Evolutionary conservation across 129 eudicot species (phyloP), one percentile per base, ranked within the genome.

Genomic region (Kitagawia praeruptora): DNA sequence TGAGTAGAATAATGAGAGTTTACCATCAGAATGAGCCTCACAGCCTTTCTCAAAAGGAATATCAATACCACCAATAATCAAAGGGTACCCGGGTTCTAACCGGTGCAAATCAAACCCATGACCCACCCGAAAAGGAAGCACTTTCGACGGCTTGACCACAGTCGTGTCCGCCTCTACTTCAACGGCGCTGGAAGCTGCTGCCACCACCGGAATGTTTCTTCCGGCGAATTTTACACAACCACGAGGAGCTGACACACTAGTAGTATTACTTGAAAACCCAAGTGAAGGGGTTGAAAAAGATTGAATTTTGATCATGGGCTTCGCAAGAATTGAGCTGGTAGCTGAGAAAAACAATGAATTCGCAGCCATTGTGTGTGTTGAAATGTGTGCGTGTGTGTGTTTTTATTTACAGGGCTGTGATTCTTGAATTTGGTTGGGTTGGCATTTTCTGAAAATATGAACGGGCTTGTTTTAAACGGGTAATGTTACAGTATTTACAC

Each of bases 1-100:
- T 1, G n/a, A 34, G 37, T 34, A 34, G 37, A 34, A 34, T 34
- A 34, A 51, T 16, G 8, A 51, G 12, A 61, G 18, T 72, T 72
- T 89, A 94, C 98, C 98, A 81, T 94, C 98, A 78, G 98, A 94
- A 84, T 94, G 98, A 90, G 98, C 98, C 78, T 96, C 99, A 82
- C 99, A 96, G 28, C 99, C 99, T 79, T 90, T 85, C 25, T 92
- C 98, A 74, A 89, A 93, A 74, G 99, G 99, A 85, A 96, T 87
- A 83, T 84, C 70, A 76, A 96, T 88, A 41, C 99, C 99, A 40
- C 99, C 99, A 61, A 96, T 96, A 84, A 96, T 92, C 85, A 96
- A 91, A 21, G 99, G 98, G 72, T 92, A 96, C 7, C 97, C 98
- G 67, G 95, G 97, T 76, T 96, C 99, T 77, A 96, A 83, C 61